Percentiles rank a stretch among this genome's conserved stretches.
phyloP scores from a whole-genome alignment of 1,139 yeast species.

The Suhomyces terraborum region DNA sequence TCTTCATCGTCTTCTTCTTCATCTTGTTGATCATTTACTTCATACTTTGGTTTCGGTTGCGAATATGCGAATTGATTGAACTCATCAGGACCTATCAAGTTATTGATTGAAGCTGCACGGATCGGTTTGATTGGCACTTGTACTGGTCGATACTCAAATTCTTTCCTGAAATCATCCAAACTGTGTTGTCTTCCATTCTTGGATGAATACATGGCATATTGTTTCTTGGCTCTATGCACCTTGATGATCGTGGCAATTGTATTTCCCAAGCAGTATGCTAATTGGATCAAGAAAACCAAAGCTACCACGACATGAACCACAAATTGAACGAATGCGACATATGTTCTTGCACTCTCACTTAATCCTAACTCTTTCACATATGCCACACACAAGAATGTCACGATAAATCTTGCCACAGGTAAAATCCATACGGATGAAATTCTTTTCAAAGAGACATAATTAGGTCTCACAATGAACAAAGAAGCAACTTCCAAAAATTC shows the following conservation, averaged over 20 bases:
- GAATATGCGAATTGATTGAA: constrained; percentile 7
- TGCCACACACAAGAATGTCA: constrained; percentile 45
- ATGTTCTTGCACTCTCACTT: constrained; percentile 38
- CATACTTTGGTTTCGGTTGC: background rate
- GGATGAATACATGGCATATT: constrained; percentile 9
- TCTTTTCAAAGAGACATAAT: constrained; percentile 41
- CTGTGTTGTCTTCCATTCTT: constrained; percentile 15
- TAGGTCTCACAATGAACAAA: constrained; percentile 41
- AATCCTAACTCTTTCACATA: constrained; percentile 34
- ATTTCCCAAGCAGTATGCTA: constrained; percentile 31
- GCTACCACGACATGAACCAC: constrained; percentile 42
- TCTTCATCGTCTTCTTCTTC: constrained; percentile 17
- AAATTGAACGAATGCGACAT: constrained; percentile 45
- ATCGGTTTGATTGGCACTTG: constrained; percentile 7
- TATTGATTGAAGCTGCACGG: background rate
- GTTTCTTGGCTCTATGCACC: constrained; percentile 12
- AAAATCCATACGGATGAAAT: constrained; percentile 40
- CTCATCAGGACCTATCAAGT: constrained; percentile 2
- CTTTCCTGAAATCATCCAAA: constrained; percentile 29
- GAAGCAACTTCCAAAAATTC: constrained; percentile 37
- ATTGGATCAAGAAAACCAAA: constrained; percentile 36
- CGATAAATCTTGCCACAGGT: constrained; percentile 39
- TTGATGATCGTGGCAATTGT: constrained; percentile 31
- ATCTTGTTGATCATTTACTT: constrained; percentile 1
- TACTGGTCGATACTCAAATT: constrained; percentile 40